Conservation (phyloP, 179 eudicot genomes). For the Beta macrorhiza region DNA sequence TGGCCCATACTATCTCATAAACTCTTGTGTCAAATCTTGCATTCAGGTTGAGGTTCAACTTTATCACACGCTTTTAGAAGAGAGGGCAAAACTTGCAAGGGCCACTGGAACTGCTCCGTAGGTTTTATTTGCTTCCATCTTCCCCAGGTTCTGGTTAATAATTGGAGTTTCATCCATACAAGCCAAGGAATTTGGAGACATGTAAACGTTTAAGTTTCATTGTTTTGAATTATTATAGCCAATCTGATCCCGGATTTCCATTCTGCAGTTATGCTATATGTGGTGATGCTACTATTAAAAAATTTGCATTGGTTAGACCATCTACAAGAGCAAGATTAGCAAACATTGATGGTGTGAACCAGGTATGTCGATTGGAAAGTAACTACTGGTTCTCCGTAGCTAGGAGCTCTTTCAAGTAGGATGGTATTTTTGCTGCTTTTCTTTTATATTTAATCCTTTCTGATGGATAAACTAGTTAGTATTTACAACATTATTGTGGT, state of each 20-base stretch:
- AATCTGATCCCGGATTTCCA: conserved; percentile 21
- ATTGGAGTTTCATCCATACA: background rate
- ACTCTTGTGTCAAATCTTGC: conserved; percentile 3
- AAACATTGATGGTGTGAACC: conserved; percentile 88
- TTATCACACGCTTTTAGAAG: conserved; percentile 56
- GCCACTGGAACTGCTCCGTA: conserved; percentile 83
- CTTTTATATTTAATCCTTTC: background rate
- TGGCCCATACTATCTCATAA: background rate
- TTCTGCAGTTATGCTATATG: conserved; percentile 77
- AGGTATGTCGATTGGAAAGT: conserved; percentile 42
- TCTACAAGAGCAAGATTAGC: conserved; percentile 89
- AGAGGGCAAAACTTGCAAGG: conserved; percentile 81
- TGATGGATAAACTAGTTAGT: background rate
- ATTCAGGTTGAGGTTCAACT: conserved; percentile 66
- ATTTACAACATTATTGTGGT: conserved; percentile 9
- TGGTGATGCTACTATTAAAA: conserved; percentile 77
- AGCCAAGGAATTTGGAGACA: conserved; percentile 2
- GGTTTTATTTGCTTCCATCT: conserved; percentile 33
- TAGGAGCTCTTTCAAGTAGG: background rate
- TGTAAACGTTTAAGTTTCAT: background rate
- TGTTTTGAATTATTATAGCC: background rate
- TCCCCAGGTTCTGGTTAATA: background rate
- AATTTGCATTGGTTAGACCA: conserved; percentile 66
- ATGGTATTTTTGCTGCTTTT: background rate
- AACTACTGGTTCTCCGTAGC: conserved; percentile 2